A percentile compares a stretch with the other conserved stretches of the same genome.
Conservation (phyloP, 768 basidiomycete genomes). For the Hygrophorus russula region DNA sequence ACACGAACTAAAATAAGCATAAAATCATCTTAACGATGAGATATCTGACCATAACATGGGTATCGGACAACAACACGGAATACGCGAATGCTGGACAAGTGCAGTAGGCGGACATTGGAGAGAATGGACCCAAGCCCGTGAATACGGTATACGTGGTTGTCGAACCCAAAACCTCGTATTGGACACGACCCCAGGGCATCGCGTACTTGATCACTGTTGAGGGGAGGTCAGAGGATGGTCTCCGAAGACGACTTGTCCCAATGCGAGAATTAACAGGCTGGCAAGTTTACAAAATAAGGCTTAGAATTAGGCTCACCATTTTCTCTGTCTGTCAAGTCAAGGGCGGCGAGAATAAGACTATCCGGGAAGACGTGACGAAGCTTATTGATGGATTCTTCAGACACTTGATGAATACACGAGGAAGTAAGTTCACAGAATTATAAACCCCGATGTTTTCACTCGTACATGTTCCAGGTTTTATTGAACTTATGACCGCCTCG, state of each 20-base stretch:
- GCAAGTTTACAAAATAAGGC: too few relatives aligned
- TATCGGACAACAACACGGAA: constrained; percentile 45
- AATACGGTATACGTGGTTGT: constrained; percentile 51
- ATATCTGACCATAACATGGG: constrained; percentile 50
- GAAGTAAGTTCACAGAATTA: neutral
- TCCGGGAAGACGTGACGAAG: constrained; percentile 53
- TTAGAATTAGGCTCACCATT: constrained; percentile 33
- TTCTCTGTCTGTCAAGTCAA: constrained; percentile 67
- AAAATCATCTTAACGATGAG: constrained; percentile 7
- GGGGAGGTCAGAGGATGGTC: neutral
- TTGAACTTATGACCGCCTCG: constrained; percentile 3
- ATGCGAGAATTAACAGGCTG: neutral
- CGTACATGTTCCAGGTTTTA: constrained; percentile 4
- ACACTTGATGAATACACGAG: constrained; percentile 16
- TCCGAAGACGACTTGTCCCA: too few relatives aligned
- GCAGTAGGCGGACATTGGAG: constrained; percentile 45
- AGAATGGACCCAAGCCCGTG: constrained; percentile 19
- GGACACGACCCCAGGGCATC: constrained; percentile 42
- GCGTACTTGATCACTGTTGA: constrained; percentile 47
- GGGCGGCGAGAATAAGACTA: constrained; percentile 50
- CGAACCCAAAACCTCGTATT: constrained; percentile 58
- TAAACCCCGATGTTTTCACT: neutral
- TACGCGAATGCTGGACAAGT: constrained; percentile 66
- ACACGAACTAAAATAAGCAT: neutral
- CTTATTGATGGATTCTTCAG: constrained; percentile 43